These are phyloP conservation scores for Pseudogymnoascus sp. DNA, from an alignment of 2,329 filamentous ascomycete genomes.

Conservation along the genomic window DNA sequence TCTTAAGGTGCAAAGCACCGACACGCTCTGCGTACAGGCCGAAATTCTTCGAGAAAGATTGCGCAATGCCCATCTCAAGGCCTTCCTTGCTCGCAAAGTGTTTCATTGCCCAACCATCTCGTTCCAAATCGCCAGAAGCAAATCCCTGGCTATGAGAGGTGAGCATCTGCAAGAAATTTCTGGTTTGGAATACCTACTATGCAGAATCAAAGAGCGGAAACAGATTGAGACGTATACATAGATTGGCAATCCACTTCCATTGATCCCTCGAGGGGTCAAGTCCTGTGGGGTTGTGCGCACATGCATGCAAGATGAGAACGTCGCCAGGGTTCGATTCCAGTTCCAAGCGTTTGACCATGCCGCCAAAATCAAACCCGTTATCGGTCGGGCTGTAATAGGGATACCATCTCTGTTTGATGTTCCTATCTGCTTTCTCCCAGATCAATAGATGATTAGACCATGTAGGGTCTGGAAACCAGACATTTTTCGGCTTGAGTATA, in stretches of 20 bases:
- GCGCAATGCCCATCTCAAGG: conserved; percentile 47
- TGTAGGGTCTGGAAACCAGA: conserved; percentile 36
- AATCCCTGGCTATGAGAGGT: conserved; percentile 21
- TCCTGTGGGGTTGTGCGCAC: conserved; percentile 39
- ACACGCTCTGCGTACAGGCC: conserved; percentile 36
- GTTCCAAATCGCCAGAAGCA: conserved; percentile 26
- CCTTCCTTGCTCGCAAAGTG: conserved; percentile 29
- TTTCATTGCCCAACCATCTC: conserved; percentile 28
- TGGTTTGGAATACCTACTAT: conserved; percentile 19
- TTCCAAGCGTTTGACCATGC: conserved; percentile 25
- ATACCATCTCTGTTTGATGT: conserved; percentile 23
- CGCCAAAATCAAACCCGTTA: conserved; percentile 29
- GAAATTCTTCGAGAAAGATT: conserved; percentile 58
- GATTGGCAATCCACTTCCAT: conserved; percentile 26
- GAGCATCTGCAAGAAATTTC: not conserved
- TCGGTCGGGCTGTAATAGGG: conserved; percentile 32
- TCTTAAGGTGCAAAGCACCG: conserved; percentile 24
- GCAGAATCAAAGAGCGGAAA: conserved; percentile 31
- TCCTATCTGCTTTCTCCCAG: conserved; percentile 30
- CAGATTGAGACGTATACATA: conserved; percentile 20
- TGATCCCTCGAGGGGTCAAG: conserved; percentile 32
- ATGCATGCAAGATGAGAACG: conserved; percentile 34
- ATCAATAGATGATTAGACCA: conserved; percentile 37
- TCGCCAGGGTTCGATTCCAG: conserved; percentile 21
- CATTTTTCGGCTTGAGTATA: conserved; percentile 26